Evolutionary conservation across 192 early-diverging fungal genomes (phyloP).

Genomic region (Rhizoclosmatium globosum): DNA sequence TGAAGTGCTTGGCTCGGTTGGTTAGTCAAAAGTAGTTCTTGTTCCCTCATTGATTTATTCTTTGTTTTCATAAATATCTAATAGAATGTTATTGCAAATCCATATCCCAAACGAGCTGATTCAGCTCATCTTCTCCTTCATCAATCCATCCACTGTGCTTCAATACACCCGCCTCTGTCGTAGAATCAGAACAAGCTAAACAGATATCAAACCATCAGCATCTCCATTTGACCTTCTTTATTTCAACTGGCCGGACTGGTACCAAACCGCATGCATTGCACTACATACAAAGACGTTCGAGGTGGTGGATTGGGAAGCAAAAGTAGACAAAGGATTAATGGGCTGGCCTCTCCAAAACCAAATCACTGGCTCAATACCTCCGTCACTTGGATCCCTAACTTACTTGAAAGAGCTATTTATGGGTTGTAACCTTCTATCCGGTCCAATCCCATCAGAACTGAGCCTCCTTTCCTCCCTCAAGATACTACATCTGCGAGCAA

Average conservation of each 20-base stretch:
- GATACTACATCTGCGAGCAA: neutral
- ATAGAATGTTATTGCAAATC: neutral
- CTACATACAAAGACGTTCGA: neutral
- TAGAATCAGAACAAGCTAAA: neutral
- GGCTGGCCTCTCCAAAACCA: neutral
- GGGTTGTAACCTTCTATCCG: neutral
- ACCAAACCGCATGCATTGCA: neutral
- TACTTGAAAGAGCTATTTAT: neutral
- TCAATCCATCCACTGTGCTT: neutral
- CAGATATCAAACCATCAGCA: neutral
- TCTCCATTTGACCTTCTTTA: neutral
- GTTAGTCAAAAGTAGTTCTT: too few species aligned
- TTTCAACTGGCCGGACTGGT: neutral
- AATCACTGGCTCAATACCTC: neutral
- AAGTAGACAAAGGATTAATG: neutral
- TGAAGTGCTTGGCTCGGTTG: too few species aligned
- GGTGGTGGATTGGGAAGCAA: neutral
- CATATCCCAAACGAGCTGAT: neutral
- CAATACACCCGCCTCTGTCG: neutral
- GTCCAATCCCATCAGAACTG: neutral
- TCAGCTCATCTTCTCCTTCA: neutral
- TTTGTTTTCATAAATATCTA: too few species aligned
- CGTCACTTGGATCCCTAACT: neutral
- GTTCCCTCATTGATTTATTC: too few species aligned
- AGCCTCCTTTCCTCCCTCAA: neutral